phyloP scores from a whole-genome alignment of 169 alveolate species.

The Babesia caballi region DNA sequence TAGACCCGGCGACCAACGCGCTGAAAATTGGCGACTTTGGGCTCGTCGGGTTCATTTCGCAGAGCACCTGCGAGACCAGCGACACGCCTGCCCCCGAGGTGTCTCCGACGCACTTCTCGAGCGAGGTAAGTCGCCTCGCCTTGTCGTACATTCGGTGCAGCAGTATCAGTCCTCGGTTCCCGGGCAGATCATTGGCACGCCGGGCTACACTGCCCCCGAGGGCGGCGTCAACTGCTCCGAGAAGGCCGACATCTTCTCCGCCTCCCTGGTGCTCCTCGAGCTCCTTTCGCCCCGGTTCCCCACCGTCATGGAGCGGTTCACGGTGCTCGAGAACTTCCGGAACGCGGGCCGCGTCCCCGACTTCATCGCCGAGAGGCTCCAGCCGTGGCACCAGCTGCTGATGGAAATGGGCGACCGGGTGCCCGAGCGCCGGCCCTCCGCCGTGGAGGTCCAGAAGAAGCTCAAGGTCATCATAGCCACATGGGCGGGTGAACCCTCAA shows the following conservation, averaged over 20 bases:
- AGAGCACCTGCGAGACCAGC: slow-evolving; percentile 63
- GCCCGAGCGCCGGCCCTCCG: slow-evolving; percentile 85
- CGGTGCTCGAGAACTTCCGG: slow-evolving; percentile 80
- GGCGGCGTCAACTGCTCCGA: slow-evolving; percentile 89
- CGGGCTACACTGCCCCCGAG: slow-evolving; percentile 89
- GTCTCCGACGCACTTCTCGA: neutral
- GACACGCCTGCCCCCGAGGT: neutral
- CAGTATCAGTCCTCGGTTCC: slow-evolving; percentile 69
- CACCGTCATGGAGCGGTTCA: slow-evolving; percentile 85
- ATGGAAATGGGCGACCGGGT: slow-evolving; percentile 79
- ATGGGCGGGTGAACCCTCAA: neutral
- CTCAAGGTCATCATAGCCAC: slow-evolving; percentile 66
- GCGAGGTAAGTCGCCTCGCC: neutral
- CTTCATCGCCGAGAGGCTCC: slow-evolving; percentile 68
- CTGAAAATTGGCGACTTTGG: slow-evolving; percentile 90
- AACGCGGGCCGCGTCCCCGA: slow-evolving; percentile 77
- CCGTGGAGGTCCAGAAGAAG: slow-evolving; percentile 74
- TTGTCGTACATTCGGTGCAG: neutral
- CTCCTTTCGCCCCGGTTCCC: slow-evolving; percentile 84
- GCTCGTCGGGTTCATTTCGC: slow-evolving; percentile 79
- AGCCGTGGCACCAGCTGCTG: slow-evolving; percentile 81
- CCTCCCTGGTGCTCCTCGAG: slow-evolving; percentile 84
- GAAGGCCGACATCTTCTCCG: slow-evolving; percentile 87
- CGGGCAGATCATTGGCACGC: slow-evolving; percentile 88
- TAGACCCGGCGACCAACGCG: slow-evolving; percentile 76